Conservation (phyloP, 2,329 filamentous ascomycete species). For the Pseudogymnoascus sp. region DNA sequence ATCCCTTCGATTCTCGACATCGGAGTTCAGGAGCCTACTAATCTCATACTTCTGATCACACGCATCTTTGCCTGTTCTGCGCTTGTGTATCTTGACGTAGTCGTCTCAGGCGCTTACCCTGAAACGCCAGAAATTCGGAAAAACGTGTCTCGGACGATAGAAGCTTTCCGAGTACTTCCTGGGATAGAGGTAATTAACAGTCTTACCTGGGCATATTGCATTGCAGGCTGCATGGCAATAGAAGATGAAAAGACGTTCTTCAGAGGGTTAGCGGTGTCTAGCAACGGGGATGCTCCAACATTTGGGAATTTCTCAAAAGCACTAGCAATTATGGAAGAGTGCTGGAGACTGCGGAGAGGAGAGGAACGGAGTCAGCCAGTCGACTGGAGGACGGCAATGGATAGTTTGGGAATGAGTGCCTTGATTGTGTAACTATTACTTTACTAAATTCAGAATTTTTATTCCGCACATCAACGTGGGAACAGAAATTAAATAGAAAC, state of each 20-base stretch:
- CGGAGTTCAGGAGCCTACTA: neutral
- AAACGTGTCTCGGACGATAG: conserved; percentile 12
- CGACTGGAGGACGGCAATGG: neutral
- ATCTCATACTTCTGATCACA: conserved; percentile 12
- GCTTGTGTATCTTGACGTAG: conserved; percentile 16
- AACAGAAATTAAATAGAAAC: neutral
- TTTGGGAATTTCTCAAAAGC: conserved; percentile 14
- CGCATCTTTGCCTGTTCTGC: conserved; percentile 14
- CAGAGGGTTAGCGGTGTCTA: neutral
- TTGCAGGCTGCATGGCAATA: conserved; percentile 19
- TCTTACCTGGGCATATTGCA: conserved; percentile 18
- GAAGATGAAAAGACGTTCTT: conserved; percentile 17
- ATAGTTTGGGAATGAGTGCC: neutral
- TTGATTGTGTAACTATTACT: neutral
- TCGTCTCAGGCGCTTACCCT: conserved; percentile 15
- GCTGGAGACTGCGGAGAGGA: conserved; percentile 11
- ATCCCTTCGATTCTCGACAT: neutral
- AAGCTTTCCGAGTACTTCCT: conserved; percentile 12
- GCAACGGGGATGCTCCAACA: neutral
- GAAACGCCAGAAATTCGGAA: conserved; percentile 13
- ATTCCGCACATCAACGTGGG: neutral
- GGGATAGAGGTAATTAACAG: conserved; percentile 14
- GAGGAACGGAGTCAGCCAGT: neutral
- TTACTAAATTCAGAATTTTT: neutral
- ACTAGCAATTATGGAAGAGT: conserved; percentile 14